Percentiles rank a stretch among this genome's conserved stretches.
Evolutionary conservation across 768 basidiomycete genomes (phyloP).

Genomic region (Suillus variegatus): DNA sequence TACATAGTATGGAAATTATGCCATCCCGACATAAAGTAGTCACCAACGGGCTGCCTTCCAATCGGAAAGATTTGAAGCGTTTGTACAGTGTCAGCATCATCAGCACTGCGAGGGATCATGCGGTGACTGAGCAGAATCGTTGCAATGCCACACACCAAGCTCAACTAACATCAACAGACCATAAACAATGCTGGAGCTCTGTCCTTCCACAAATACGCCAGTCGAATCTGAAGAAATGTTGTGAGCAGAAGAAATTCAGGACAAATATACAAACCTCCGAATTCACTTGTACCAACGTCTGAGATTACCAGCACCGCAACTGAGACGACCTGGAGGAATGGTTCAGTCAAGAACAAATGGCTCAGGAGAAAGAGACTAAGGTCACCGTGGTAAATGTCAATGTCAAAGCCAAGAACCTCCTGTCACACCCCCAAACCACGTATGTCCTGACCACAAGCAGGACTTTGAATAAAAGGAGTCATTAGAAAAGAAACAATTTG

Average conservation of each 20-base stretch:
- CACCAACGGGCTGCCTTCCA: not conserved
- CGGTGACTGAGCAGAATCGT: not conserved
- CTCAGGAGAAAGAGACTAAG: not conserved
- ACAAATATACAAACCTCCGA: not conserved
- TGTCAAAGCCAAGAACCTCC: not conserved
- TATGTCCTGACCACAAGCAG: not conserved
- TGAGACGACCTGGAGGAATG: not conserved
- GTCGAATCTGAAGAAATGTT: not conserved
- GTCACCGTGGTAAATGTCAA: not conserved
- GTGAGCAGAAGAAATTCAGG: not conserved
- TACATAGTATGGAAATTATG: not conserved
- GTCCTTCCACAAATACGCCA: not conserved
- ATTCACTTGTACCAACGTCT: not conserved
- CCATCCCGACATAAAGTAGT: not conserved
- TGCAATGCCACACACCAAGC: not conserved
- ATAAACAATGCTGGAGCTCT: not conserved
- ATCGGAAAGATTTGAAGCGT: not conserved
- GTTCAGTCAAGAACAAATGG: not conserved
- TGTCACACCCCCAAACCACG: not conserved
- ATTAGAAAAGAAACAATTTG: not conserved
- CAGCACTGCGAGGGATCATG: not conserved
- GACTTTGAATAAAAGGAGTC: not conserved
- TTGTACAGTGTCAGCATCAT: constrained; percentile 1
- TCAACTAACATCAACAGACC: not conserved
- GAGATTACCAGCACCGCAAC: not conserved